Conservation (phyloP, 1,284 basidiomycete species). For the Tilletia setariae region DNA sequence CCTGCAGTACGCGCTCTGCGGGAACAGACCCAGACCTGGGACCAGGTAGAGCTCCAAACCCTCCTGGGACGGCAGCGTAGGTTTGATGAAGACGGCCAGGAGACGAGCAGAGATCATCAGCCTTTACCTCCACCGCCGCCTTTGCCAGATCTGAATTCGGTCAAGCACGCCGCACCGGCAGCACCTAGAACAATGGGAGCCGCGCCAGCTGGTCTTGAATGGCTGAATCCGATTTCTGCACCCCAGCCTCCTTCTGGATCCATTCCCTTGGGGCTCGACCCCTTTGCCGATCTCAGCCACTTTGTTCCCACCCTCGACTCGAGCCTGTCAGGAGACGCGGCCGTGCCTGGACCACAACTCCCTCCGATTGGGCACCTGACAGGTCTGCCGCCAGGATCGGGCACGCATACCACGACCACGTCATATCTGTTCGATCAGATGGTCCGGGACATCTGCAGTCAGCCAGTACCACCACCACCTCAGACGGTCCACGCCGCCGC, state of each 20-base stretch:
- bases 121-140: too few relatives aligned
- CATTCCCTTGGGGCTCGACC: not conserved
- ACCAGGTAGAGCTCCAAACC: not conserved
- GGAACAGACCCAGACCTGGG: slow-evolving; percentile 6
- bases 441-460: not conserved
- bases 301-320: not conserved
- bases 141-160: too few relatives aligned
- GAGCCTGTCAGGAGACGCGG: not conserved
- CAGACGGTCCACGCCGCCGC: too few relatives aligned
- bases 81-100: too few relatives aligned
- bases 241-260: not conserved
- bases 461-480: too few relatives aligned
- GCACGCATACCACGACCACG: not conserved
- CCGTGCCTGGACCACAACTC: not conserved
- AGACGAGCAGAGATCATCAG: too few relatives aligned
- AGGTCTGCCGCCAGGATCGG: not conserved
- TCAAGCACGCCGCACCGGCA: not conserved
- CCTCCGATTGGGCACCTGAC: slow-evolving; percentile 10
- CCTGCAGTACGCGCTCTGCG: not conserved
- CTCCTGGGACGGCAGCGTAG: not conserved
- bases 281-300: slow-evolving; percentile 8
- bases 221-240: too few relatives aligned
- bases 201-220: not conserved
- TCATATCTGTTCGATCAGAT: not conserved
- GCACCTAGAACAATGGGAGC: not conserved